These are phyloP conservation scores for Drechslerella coelobrocha DNA, from an alignment of 2,329 filamentous ascomycete species.

Conservation along the genomic window DNA sequence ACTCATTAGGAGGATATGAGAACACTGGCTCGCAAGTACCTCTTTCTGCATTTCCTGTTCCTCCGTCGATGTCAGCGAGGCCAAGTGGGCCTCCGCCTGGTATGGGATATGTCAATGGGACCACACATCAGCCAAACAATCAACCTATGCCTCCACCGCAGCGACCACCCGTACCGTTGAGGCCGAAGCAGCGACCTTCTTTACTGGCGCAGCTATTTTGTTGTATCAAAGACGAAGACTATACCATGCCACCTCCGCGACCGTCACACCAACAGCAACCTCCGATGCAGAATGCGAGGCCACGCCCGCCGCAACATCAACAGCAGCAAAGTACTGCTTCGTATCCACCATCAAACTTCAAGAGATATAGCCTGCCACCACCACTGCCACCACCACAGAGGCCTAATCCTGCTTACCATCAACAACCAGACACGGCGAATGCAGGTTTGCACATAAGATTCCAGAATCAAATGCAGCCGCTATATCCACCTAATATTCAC, in stretches of 20 bases:
- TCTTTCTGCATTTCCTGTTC: not conserved
- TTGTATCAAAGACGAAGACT: slow-evolving; percentile 30
- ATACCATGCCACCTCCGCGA: slow-evolving; percentile 18
- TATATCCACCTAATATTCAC: slow-evolving; percentile 43
- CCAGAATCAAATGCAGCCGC: not conserved
- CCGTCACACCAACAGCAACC: slow-evolving; percentile 23
- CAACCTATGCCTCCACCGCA: slow-evolving; percentile 22
- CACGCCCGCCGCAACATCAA: slow-evolving; percentile 11
- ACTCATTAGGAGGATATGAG: not conserved
- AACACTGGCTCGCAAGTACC: slow-evolving; percentile 14
- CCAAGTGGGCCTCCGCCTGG: not conserved
- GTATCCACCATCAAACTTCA: slow-evolving; percentile 17
- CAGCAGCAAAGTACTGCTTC: slow-evolving; percentile 22
- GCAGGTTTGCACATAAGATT: slow-evolving; percentile 3
- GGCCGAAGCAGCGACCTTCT: slow-evolving; percentile 29
- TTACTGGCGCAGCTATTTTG: slow-evolving; percentile 38
- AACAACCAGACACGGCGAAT: not conserved
- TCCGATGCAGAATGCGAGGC: slow-evolving; percentile 36
- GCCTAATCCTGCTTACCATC: not conserved
- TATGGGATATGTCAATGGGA: slow-evolving; percentile 19
- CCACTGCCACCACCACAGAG: slow-evolving; percentile 14
- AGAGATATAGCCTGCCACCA: slow-evolving; percentile 3
- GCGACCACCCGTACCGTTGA: slow-evolving; percentile 17
- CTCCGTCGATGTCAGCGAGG: not conserved
- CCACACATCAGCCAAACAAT: slow-evolving; percentile 33